Evolutionary conservation across 164 flowering plant genomes (phyloP).

Genomic region (Berberis thunbergii): DNA sequence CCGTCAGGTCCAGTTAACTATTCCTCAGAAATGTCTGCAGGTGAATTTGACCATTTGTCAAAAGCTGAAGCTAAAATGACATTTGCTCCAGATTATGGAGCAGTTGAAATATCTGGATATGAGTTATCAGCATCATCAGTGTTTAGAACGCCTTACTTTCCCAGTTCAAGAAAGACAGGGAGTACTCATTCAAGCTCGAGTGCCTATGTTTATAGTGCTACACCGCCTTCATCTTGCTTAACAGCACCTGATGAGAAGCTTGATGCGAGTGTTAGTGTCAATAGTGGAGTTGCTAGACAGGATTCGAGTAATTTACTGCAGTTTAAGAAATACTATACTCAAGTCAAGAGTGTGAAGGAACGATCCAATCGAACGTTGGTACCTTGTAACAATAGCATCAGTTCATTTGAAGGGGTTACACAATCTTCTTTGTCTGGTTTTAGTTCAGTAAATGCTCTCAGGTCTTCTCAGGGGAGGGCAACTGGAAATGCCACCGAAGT

Average conservation of each 20-base stretch:
- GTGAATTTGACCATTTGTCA: constrained; percentile 70
- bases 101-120: constrained; percentile 60
- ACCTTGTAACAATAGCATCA: constrained; percentile 15
- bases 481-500: constrained; percentile 30
- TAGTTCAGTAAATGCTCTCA: constrained; percentile 33
- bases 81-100: constrained; percentile 92
- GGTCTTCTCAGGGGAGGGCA: constrained; percentile 32
- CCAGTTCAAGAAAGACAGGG: constrained; percentile 51
- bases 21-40: constrained; percentile 28
- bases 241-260: constrained; percentile 49
- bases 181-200: constrained; percentile 56
- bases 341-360: constrained; percentile 39
- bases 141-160: constrained; percentile 72
- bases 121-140: constrained; percentile 44
- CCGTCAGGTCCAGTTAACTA: constrained; percentile 33
- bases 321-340: constrained; percentile 51
- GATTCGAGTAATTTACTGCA: constrained; percentile 25
- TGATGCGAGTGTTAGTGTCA: constrained; percentile 24
- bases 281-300: constrained; percentile 22
- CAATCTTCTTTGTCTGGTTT: constrained; percentile 32
- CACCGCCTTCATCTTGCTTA: constrained; percentile 55
- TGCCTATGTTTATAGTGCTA: constrained; percentile 59
- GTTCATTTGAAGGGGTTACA: constrained; percentile 33
- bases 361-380: constrained; percentile 18
- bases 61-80: constrained; percentile 91